phyloP scores from a whole-genome alignment of 2,329 filamentous ascomycete species.

The Metarhizium robertsii region DNA sequence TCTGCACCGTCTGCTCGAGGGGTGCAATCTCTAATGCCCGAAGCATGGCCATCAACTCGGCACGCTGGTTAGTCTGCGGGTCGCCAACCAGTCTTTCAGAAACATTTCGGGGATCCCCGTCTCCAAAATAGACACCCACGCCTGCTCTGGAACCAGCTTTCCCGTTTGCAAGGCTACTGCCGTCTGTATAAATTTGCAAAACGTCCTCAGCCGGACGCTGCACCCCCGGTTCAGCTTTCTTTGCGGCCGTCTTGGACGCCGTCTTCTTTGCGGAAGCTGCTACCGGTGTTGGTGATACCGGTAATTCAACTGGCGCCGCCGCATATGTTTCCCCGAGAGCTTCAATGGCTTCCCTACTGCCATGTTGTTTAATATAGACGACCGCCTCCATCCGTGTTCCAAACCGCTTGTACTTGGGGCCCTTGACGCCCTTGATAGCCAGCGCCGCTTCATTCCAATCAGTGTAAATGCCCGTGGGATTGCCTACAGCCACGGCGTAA shows the following conservation, averaged over 20 bases:
- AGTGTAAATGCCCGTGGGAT: conserved; percentile 47
- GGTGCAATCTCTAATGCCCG: conserved; percentile 73
- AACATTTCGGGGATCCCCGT: conserved; percentile 49
- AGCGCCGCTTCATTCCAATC: conserved; percentile 61
- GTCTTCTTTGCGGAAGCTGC: conserved; percentile 17
- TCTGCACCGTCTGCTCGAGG: conserved; percentile 57
- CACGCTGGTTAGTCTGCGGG: conserved; percentile 86
- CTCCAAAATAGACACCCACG: conserved; percentile 55
- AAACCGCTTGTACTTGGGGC: conserved; percentile 63
- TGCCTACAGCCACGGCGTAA: conserved; percentile 54
- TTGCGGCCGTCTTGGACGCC: not conserved
- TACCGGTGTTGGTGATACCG: conserved; percentile 10
- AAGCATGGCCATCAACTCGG: conserved; percentile 83
- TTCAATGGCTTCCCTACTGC: conserved; percentile 33
- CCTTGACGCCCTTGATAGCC: conserved; percentile 66
- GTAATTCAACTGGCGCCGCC: conserved; percentile 8
- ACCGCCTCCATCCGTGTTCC: conserved; percentile 62
- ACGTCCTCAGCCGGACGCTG: conserved; percentile 13
- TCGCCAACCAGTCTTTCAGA: conserved; percentile 67
- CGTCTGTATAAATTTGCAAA: conserved; percentile 49
- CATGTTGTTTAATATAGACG: conserved; percentile 54
- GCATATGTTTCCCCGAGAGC: conserved; percentile 23
- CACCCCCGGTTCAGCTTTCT: not conserved
- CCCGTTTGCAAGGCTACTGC: conserved; percentile 52
- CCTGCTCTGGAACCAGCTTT: conserved; percentile 45